These are phyloP conservation scores for Fusarium pilosicola DNA, from an alignment of 2,329 filamentous ascomycete species.

Conservation along the genomic window DNA sequence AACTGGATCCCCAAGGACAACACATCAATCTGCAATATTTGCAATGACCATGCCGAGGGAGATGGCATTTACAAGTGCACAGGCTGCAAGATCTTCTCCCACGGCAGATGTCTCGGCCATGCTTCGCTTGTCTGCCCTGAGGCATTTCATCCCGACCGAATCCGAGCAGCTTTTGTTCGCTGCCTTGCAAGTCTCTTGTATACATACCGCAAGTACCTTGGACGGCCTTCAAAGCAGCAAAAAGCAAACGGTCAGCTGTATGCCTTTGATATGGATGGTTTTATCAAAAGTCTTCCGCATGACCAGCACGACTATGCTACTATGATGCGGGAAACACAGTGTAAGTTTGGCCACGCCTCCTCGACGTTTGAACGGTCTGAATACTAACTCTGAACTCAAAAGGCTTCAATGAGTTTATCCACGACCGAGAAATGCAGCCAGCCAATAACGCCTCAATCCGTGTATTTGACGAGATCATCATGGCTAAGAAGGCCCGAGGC, in stretches of 20 bases:
- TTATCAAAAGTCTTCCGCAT: conserved; percentile 71
- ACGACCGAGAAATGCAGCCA: conserved; percentile 77
- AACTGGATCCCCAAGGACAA: conserved; percentile 70
- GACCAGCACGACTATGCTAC: conserved; percentile 72
- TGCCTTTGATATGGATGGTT: conserved; percentile 73
- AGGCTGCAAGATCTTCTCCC: conserved; percentile 68
- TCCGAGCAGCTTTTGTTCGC: conserved; percentile 71
- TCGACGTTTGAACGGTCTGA: not conserved
- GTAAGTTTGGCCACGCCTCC: conserved; percentile 53
- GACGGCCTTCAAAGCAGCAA: conserved; percentile 68
- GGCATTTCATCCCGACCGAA: conserved; percentile 70
- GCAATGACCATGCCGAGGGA: conserved; percentile 76
- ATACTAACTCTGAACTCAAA: conserved; percentile 22
- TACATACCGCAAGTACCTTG: conserved; percentile 72
- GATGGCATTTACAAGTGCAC: conserved; percentile 81
- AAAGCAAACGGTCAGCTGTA: conserved; percentile 69
- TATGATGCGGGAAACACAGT: conserved; percentile 74
- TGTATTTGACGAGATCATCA: conserved; percentile 85
- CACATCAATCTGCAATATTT: conserved; percentile 74
- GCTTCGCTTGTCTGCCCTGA: conserved; percentile 72
- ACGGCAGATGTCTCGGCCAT: conserved; percentile 69
- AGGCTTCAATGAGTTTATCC: conserved; percentile 83
- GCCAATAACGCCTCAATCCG: conserved; percentile 73
- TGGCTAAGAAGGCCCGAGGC: conserved; percentile 78
- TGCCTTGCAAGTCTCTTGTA: conserved; percentile 73